Evolutionary conservation across 495 filamentous ascomycete genomes (phyloP), one percentile per base, ranked within the genome.

Genomic region (Penicillium crystallinum): DNA sequence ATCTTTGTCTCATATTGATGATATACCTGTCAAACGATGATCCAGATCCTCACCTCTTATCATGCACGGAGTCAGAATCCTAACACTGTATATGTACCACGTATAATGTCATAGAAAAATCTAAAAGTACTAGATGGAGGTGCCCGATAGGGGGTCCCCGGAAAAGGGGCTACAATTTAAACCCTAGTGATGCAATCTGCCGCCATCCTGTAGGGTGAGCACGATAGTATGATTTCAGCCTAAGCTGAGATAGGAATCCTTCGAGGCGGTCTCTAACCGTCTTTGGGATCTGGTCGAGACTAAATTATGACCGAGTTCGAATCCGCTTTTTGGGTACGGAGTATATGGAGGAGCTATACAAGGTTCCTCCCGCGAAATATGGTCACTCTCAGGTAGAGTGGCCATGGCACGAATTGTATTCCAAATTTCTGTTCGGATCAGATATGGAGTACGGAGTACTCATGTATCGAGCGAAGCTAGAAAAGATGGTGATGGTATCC

Each of bases 131-230:
- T 9, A 27, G 7, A 27, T 27, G 23, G 3, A 31, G 6, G 29
- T n/a, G 19, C 14, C 25, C 19, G 8, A 41, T 29, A 27, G 25
- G 12, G 29, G 15, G n/a, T 11, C 10, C 9, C 15, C 4, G 6
- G 41, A 19, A 33, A 19, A 19, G 27, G 27, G 27, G 15, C 12
- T 30, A 22, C 18, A 14, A 19, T 25, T 4, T 6, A 43, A 47
- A 50, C 33, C 10, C 10, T 57, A 31, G 29, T 31, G 51, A 52
- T 55, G 54, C 54, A 34, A 57, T 55, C 43, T 47, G 36, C 50
- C 52, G 52, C 55, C 58, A 61, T 55, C 30, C 44, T 17, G 17
- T 34, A 38, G 35, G 12, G 11, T 14, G 10, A 51, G 45, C 46
- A 17, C 39, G 36, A 9, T n/a, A 43, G n/a, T 36, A 36, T 15